phyloP scores from a whole-genome alignment of 2,329 filamentous ascomycete species.

The Eutypa lata region DNA sequence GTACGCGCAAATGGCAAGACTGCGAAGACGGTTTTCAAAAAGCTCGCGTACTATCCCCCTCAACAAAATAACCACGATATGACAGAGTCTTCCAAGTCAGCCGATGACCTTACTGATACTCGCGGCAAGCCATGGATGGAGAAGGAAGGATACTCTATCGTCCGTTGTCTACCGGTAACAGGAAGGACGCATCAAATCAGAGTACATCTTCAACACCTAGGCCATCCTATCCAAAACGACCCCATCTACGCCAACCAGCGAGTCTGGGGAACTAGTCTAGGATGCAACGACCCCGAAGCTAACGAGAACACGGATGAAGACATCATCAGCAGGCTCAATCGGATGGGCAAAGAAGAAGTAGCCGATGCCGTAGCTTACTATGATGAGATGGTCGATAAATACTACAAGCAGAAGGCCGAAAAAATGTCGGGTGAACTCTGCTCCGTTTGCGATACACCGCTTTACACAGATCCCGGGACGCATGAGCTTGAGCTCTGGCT shows the following conservation, averaged over 20 bases:
- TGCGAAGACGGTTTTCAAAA: conserved; percentile 86
- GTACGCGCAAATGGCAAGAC: conserved; percentile 91
- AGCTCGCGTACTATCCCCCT: conserved; percentile 83
- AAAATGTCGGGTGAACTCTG: conserved; percentile 86
- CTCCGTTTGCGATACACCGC: conserved; percentile 75
- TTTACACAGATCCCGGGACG: conserved; percentile 87
- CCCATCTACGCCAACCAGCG: conserved; percentile 94
- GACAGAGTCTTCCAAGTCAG: conserved; percentile 9
- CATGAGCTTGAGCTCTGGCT: conserved; percentile 93
- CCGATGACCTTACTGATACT: conserved; percentile 17
- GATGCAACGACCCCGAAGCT: conserved; percentile 62
- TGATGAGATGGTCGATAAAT: conserved; percentile 87
- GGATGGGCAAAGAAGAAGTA: conserved; percentile 92
- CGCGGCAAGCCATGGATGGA: conserved; percentile 40
- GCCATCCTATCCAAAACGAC: conserved; percentile 94
- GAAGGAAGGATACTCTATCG: conserved; percentile 86
- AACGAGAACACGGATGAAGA: conserved; percentile 77
- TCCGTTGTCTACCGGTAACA: conserved; percentile 89
- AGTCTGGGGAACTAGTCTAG: conserved; percentile 83
- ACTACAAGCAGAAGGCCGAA: conserved; percentile 88
- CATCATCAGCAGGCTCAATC: conserved; percentile 77
- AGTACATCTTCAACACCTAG: conserved; percentile 91
- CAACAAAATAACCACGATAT: conserved; percentile 7
- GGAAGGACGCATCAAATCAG: conserved; percentile 93
- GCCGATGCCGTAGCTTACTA: conserved; percentile 90